Evolutionary conservation across 768 basidiomycete species (phyloP).

Genomic region (Pluteus cervinus): DNA sequence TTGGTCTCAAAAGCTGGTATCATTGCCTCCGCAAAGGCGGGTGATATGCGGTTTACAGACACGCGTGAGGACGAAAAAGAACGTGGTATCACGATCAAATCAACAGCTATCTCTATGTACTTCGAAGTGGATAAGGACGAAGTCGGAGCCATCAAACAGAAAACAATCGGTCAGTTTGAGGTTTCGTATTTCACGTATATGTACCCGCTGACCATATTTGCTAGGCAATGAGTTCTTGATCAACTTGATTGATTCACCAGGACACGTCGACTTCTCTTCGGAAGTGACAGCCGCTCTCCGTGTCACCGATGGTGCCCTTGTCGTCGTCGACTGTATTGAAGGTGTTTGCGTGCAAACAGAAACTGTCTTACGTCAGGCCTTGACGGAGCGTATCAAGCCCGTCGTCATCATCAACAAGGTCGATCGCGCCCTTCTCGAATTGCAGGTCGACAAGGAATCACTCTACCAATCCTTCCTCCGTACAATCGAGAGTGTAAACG

Average conservation of each 20-base stretch:
- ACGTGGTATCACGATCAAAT: slow-evolving; percentile 99
- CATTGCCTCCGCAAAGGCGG: slow-evolving; percentile 90
- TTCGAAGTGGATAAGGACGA: slow-evolving; percentile 95
- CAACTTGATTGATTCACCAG: slow-evolving; percentile 99
- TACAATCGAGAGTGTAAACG: slow-evolving; percentile 97
- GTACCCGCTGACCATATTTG: slow-evolving; percentile 6
- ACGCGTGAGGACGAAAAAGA: slow-evolving; percentile 98
- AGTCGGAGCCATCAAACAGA: slow-evolving; percentile 79
- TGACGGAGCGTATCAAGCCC: slow-evolving; percentile 98
- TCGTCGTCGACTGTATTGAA: slow-evolving; percentile 99
- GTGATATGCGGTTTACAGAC: slow-evolving; percentile 95
- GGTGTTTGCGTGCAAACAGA: slow-evolving; percentile 99
- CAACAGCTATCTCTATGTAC: slow-evolving; percentile 99
- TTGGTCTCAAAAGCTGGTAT: slow-evolving; percentile 99
- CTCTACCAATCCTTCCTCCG: slow-evolving; percentile 97
- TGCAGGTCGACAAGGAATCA: slow-evolving; percentile 94
- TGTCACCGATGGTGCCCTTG: slow-evolving; percentile 98
- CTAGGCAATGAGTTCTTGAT: slow-evolving; percentile 95
- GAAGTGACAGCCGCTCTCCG: slow-evolving; percentile 99
- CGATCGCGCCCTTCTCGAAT: slow-evolving; percentile 97
- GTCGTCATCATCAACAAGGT: slow-evolving; percentile 99
- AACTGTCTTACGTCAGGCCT: slow-evolving; percentile 95
- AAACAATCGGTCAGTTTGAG: too few species aligned
- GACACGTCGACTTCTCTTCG: slow-evolving; percentile 99
- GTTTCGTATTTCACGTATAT: slow-evolving; percentile 41